phyloP scores from a whole-genome alignment of 768 basidiomycete genomes.

The Lactarius sp. region DNA sequence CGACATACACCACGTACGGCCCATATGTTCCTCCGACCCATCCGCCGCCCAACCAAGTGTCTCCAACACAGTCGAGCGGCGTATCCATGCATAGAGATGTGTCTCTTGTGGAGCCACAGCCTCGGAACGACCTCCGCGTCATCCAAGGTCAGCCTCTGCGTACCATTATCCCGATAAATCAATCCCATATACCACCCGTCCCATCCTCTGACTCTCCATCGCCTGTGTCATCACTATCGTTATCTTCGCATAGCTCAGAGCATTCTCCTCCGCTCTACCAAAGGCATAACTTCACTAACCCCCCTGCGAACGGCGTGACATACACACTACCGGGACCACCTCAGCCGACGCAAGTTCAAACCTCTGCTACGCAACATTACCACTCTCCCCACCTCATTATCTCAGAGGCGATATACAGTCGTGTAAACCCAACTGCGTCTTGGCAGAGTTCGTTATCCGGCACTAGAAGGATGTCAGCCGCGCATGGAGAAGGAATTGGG shows the following conservation, averaged over 20 bases:
- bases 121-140: not conserved
- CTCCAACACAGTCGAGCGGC: conserved; percentile 5
- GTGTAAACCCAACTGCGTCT: conserved; percentile 4
- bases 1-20: conserved; percentile 14
- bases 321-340: conserved; percentile 9
- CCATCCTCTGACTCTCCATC: conserved; percentile 22
- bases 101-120: conserved; percentile 13
- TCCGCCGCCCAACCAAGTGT: conserved; percentile 19
- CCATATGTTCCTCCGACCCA: conserved; percentile 23
- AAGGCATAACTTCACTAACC: conserved; percentile 2
- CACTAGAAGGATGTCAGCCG: conserved; percentile 5
- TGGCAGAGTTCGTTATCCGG: conserved; percentile 14
- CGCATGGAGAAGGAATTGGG: conserved; percentile 1
- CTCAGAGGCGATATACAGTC: conserved; percentile 1
- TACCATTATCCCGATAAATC: conserved; percentile 1
- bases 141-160: not conserved
- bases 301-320: conserved; percentile 5
- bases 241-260: conserved; percentile 23
- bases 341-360: conserved; percentile 9
- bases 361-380: conserved; percentile 4
- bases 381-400: conserved; percentile 1
- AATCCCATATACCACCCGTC: conserved; percentile 3
- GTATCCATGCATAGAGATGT: conserved; percentile 7
- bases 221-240: conserved; percentile 24
- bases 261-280: conserved; percentile 22